Base-by-base conservation (phyloP, 345 rosid species). In the Acer campestre region DNA sequence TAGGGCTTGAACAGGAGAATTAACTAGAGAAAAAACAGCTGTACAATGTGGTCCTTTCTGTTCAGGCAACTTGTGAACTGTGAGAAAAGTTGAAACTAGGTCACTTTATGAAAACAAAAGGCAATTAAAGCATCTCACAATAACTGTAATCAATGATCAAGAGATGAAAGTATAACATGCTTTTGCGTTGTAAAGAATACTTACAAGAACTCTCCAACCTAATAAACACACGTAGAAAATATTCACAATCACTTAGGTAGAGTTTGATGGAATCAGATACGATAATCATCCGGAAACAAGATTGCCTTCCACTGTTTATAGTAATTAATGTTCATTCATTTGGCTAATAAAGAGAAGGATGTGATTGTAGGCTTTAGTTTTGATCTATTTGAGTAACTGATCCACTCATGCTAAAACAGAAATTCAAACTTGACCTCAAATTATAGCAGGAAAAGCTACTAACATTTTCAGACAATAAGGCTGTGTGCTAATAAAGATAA, bases 21-120 rank as follows among this genome's bases (percentile, higher is more conserved):
- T 75, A 23, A 80, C 46, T 74, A 85, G 73, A 38, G 81, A 82
- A 76, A 88, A 81, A 23, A 85, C 78, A 66, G 90, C 87, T 77
- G 35, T 77, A 74, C 80, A 85, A 9, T 79, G 77, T 61, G 90
- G 85, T 71, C 79, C 78, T 81, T 81, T 78, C 84, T 78, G 78
- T 75, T 76, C 70, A 59, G 83, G 87, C 79, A 83, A 80, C 64
- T 17, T 59, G 31, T 62, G 81, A 84, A 84, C 92, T 89, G 82
- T 31, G 29, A 75, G 61, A 76, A 38, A 74, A 68, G 40, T 71
- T 46, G 10, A 74, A 74, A 67, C 7, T n/a, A 35, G 13, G 59
- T 78, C 65, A 80, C 61, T 23, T 73, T 71, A 56, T 69, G 78
- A 68, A 66, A 56, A 51, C 61, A 69, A 69, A 73, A 40, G 3